phyloP scores from a whole-genome alignment of 306 rosid species.

The Mimosa bimucronata region DNA sequence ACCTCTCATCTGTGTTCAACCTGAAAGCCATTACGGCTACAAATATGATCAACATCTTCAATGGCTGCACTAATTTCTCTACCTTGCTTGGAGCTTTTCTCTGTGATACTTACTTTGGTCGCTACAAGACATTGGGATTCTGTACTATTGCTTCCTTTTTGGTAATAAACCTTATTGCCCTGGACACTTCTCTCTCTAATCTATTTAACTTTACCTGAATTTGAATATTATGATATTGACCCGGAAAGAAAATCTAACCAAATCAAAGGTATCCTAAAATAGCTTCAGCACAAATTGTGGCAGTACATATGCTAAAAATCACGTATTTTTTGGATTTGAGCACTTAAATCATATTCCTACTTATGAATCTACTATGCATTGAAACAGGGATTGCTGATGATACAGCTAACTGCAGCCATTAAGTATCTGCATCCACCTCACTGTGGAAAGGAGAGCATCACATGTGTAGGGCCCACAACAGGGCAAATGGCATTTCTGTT shows the following conservation, averaged over 20 bases:
- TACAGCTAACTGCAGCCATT: conserved; percentile 62
- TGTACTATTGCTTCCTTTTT: conserved; percentile 51
- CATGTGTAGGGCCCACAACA: conserved; percentile 51
- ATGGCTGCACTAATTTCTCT: conserved; percentile 57
- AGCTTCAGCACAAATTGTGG: not conserved
- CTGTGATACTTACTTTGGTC: conserved; percentile 61
- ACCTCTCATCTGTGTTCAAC: conserved; percentile 57
- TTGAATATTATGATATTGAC: not conserved
- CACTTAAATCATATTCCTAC: not conserved
- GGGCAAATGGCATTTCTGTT: conserved; percentile 55
- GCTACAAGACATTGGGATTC: conserved; percentile 54
- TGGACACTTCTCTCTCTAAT: not conserved
- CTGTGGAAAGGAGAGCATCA: conserved; percentile 33
- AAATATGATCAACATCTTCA: conserved; percentile 50
- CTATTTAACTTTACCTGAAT: not conserved
- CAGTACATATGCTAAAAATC: not conserved
- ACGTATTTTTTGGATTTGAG: not conserved
- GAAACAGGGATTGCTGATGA: conserved; percentile 54
- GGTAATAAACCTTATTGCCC: conserved; percentile 39
- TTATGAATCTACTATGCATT: not conserved
- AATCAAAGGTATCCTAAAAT: not conserved
- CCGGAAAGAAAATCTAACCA: no score
- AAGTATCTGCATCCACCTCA: conserved; percentile 58
- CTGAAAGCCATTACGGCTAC: conserved; percentile 57
- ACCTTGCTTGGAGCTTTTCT: conserved; percentile 61